A percentile compares a stretch with the other conserved stretches of the same genome.
phyloP scores from a whole-genome alignment of 2,329 filamentous ascomycete species.

The Ophiosphaerella herpotricha region DNA sequence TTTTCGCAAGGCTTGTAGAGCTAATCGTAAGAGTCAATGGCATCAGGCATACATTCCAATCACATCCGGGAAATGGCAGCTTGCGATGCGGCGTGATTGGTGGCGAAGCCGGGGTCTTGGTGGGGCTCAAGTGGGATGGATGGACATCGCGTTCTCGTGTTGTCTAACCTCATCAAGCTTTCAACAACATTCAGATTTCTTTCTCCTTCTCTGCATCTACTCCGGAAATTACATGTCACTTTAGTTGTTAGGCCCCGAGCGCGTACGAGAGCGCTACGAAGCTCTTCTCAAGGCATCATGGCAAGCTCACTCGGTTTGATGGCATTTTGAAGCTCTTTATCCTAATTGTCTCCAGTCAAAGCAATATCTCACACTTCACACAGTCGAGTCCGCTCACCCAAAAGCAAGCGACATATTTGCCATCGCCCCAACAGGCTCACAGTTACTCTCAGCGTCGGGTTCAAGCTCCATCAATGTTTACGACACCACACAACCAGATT shows the following conservation, averaged over 20 bases:
- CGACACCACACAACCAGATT: slow-evolving; percentile 70
- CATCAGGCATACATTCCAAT: slow-evolving; percentile 15
- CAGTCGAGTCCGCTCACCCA: slow-evolving; percentile 83
- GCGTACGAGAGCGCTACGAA: background rate
- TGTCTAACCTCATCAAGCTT: slow-evolving; percentile 33
- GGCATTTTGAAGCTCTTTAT: slow-evolving; percentile 6
- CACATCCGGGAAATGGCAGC: slow-evolving; percentile 7
- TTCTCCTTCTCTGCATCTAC: background rate
- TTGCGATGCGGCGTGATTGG: slow-evolving; percentile 35
- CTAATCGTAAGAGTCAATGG: slow-evolving; percentile 29
- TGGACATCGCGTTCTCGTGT: slow-evolving; percentile 38
- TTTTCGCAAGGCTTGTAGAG: slow-evolving; percentile 10
- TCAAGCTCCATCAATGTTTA: slow-evolving; percentile 73
- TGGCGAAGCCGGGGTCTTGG: slow-evolving; percentile 29
- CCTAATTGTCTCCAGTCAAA: slow-evolving; percentile 71
- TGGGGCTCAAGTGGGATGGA: slow-evolving; percentile 31
- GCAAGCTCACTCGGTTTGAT: background rate
- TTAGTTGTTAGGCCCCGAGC: background rate
- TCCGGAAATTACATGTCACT: background rate
- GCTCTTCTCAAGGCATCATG: slow-evolving; percentile 6
- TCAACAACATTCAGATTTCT: background rate
- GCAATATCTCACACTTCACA: slow-evolving; percentile 94
- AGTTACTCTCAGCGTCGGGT: slow-evolving; percentile 83
- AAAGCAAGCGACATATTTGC: slow-evolving; percentile 76
- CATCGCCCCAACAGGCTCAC: slow-evolving; percentile 72